These are phyloP conservation scores for Camellia sinensis DNA, from an alignment of 148 eudicot species.

Conservation along the genomic window DNA sequence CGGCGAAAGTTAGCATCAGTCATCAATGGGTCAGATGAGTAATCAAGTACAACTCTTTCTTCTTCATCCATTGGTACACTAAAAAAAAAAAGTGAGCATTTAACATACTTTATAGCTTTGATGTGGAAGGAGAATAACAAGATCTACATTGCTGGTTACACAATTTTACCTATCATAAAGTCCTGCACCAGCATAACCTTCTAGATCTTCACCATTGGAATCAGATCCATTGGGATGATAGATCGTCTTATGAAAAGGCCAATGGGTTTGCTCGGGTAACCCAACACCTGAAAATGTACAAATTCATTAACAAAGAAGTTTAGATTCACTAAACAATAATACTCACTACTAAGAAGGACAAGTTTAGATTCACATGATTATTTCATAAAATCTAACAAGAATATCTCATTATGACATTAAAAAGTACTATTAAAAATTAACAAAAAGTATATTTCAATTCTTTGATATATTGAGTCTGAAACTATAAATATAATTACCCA, in stretches of 20 bases:
- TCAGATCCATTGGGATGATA: conserved; percentile 94
- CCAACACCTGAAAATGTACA: conserved; percentile 60
- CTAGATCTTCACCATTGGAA: conserved; percentile 98
- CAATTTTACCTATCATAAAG: conserved; percentile 83
- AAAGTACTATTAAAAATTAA: neutral
- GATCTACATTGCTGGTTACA: neutral
- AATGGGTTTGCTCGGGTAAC: conserved; percentile 93
- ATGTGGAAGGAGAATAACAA: neutral
- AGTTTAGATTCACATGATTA: neutral
- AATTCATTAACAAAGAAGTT: neutral
- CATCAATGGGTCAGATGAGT: conserved; percentile 68
- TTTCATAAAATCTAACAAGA: neutral
- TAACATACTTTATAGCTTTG: neutral
- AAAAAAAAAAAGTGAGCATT: too few species aligned
- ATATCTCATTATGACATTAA: neutral
- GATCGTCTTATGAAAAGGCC: conserved; percentile 85
- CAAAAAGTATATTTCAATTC: neutral
- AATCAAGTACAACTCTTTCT: conserved; percentile 75
- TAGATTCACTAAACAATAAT: too few species aligned
- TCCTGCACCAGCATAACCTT: conserved; percentile 99
- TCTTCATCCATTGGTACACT: conserved; percentile 99
- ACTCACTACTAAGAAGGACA: neutral
- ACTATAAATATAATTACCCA: neutral
- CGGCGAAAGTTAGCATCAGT: conserved; percentile 59
- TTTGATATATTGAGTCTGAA: neutral